Evolutionary conservation across 2,329 filamentous ascomycete genomes (phyloP).

Genomic region (Cordyceps javanica): DNA sequence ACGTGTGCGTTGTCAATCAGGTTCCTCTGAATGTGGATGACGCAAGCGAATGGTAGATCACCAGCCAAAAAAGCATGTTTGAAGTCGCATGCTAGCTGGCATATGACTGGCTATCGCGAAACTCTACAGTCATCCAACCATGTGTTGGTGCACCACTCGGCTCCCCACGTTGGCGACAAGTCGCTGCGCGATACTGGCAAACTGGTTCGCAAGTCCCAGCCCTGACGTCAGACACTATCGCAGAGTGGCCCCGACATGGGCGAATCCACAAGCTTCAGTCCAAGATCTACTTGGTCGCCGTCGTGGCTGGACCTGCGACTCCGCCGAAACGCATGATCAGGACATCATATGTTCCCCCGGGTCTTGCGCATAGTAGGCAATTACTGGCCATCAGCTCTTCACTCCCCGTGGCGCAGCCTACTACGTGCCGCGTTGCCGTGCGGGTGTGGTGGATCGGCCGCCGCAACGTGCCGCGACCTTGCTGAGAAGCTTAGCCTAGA

Average conservation of each 20-base stretch:
- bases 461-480: not conserved
- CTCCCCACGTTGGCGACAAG: not conserved
- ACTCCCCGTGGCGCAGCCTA: not conserved
- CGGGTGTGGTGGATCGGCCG: not conserved
- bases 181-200: too few species aligned
- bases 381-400: not conserved
- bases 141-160: not conserved
- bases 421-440: conserved; percentile 9
- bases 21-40: not conserved
- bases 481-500: not conserved
- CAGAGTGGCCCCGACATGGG: not conserved
- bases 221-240: not conserved
- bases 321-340: not conserved
- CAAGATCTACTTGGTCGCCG: not conserved
- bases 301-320: not conserved
- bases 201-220: not conserved
- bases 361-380: not conserved
- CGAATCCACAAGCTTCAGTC: not conserved
- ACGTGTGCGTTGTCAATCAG: not conserved
- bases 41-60: not conserved
- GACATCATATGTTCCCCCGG: not conserved
- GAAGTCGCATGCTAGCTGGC: not conserved
- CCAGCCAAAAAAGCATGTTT: not conserved
- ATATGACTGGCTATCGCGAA: not conserved
- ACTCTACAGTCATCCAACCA: not conserved